Percentiles rank a stretch among this genome's conserved stretches.
Evolutionary conservation across 495 filamentous ascomycete species (phyloP).

Genomic region (Niebla homalea): DNA sequence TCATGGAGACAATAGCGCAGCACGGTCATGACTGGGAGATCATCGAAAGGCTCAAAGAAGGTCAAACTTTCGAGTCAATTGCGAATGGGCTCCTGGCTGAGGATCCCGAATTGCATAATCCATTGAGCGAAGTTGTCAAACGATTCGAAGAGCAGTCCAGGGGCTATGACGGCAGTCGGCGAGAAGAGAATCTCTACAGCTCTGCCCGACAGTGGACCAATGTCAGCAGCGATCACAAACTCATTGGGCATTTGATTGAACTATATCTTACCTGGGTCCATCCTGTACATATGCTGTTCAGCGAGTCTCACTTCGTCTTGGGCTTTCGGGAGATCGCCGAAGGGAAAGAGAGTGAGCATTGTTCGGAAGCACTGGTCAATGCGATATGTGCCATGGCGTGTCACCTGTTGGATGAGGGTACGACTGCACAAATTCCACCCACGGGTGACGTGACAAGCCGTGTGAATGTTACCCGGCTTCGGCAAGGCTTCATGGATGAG

Average conservation of each 20-base stretch:
- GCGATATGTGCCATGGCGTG: conserved; percentile 31
- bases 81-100: conserved; percentile 23
- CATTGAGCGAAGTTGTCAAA: conserved; percentile 11
- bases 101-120: conserved; percentile 9
- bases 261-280: conserved; percentile 33
- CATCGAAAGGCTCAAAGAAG: conserved; percentile 19
- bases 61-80: conserved; percentile 22
- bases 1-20: conserved; percentile 21
- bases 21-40: conserved; percentile 25
- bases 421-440: not conserved
- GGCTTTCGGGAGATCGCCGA: conserved; percentile 23
- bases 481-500: conserved; percentile 22
- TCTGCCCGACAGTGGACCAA: conserved; percentile 20
- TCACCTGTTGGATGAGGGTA: conserved; percentile 18
- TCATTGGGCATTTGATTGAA: conserved; percentile 27
- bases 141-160: conserved; percentile 5
- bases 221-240: conserved; percentile 18
- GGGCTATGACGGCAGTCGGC: conserved; percentile 2
- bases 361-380: conserved; percentile 25
- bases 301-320: conserved; percentile 12
- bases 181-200: not conserved
- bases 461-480: conserved; percentile 18
- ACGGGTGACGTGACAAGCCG: conserved; percentile 1
- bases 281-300: conserved; percentile 30
- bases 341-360: conserved; percentile 17